Evolutionary conservation across 2,329 filamentous ascomycete species (phyloP).

Genomic region (Plenodomus biglobosus): DNA sequence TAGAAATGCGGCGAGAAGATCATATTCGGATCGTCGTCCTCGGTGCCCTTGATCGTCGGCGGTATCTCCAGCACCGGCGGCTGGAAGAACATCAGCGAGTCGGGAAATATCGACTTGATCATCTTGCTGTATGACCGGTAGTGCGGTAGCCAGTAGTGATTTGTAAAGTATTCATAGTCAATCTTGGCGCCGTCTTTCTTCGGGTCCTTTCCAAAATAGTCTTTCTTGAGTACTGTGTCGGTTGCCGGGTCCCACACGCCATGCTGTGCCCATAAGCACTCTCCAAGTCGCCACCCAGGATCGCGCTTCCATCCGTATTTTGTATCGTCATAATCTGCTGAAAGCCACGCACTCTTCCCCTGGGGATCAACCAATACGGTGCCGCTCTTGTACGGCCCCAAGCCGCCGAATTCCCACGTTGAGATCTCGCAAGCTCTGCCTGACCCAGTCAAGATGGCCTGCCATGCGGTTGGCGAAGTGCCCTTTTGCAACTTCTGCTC

Average conservation of each 20-base stretch:
- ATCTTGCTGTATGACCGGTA: constrained; percentile 75
- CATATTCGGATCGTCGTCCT: constrained; percentile 85
- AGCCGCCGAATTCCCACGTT: constrained; percentile 88
- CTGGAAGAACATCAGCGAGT: constrained; percentile 87
- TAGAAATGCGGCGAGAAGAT: constrained; percentile 96
- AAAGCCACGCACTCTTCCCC: constrained; percentile 81
- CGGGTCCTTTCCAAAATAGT: constrained; percentile 85
- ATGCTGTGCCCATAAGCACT: constrained; percentile 96
- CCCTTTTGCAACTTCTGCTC: constrained; percentile 92
- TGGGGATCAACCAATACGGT: constrained; percentile 81
- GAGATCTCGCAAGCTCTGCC: constrained; percentile 87
- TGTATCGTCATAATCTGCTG: constrained; percentile 78
- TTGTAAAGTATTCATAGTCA: constrained; percentile 83
- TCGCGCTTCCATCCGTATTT: constrained; percentile 90
- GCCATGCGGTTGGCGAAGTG: constrained; percentile 90
- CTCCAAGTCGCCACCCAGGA: constrained; percentile 84
- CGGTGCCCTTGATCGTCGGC: constrained; percentile 80
- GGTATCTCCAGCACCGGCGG: constrained; percentile 90
- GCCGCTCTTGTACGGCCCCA: constrained; percentile 90
- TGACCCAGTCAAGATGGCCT: constrained; percentile 87
- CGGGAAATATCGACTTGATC: constrained; percentile 73
- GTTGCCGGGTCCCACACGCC: constrained; percentile 86
- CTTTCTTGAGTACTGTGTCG: constrained; percentile 75
- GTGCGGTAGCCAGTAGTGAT: constrained; percentile 86
- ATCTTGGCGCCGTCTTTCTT: constrained; percentile 67